Evolutionary conservation across 2,329 filamentous ascomycete genomes (phyloP).

Genomic region (Westerdykella sp.): DNA sequence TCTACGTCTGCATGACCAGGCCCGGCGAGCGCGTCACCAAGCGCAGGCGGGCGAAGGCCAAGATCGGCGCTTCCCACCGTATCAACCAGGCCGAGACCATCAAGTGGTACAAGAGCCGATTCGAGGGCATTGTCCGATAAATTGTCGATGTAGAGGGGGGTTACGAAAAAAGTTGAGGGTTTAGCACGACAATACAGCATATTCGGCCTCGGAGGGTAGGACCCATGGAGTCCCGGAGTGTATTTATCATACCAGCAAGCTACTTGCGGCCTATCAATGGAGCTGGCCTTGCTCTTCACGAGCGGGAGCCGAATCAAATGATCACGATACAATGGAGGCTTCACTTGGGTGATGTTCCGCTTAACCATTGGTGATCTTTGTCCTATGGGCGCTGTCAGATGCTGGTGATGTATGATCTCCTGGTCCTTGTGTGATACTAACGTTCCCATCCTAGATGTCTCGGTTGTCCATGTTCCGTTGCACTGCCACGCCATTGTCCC

Average conservation of each 20-base stretch:
- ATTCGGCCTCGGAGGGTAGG: slow-evolving; percentile 35
- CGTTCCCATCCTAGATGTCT: not conserved
- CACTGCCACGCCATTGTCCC: too few species aligned
- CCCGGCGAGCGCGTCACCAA: slow-evolving; percentile 96
- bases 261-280: slow-evolving; percentile 44
- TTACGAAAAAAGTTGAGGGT: slow-evolving; percentile 25
- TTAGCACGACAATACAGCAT: slow-evolving; percentile 33
- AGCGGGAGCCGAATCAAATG: slow-evolving; percentile 28
- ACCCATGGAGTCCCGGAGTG: slow-evolving; percentile 36
- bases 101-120: slow-evolving; percentile 96
- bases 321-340: slow-evolving; percentile 52
- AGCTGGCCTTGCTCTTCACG: slow-evolving; percentile 33
- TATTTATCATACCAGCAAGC: slow-evolving; percentile 39
- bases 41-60: slow-evolving; percentile 83
- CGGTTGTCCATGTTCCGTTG: too few species aligned
- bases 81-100: slow-evolving; percentile 94
- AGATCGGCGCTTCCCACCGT: slow-evolving; percentile 79
- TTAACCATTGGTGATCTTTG: slow-evolving; percentile 51
- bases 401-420: not conserved
- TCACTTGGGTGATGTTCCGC: slow-evolving; percentile 53
- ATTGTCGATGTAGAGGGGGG: slow-evolving; percentile 30
- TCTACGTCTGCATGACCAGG: slow-evolving; percentile 99
- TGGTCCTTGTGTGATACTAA: not conserved
- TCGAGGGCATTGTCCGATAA: slow-evolving; percentile 99
- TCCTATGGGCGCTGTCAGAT: slow-evolving; percentile 1